These are phyloP conservation scores for Pleomassaria siparia DNA, from an alignment of 2,329 filamentous ascomycete genomes.

Conservation along the genomic window DNA sequence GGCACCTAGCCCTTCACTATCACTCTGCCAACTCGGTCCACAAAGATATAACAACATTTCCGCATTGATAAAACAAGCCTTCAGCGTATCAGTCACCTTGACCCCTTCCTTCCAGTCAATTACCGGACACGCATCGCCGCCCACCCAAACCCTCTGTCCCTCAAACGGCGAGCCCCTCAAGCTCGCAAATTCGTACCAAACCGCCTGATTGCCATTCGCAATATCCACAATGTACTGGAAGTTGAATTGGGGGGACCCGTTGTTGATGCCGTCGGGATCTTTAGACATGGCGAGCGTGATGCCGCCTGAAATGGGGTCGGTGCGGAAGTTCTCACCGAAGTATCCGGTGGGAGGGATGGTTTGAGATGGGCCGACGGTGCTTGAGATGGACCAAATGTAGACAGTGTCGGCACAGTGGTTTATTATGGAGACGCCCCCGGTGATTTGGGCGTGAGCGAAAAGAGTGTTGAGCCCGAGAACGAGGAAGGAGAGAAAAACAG, in stretches of 20 bases:
- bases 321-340: background rate
- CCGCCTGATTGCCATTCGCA: constrained; percentile 7
- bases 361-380: background rate
- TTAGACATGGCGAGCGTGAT: constrained; percentile 29
- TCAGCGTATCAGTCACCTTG: background rate
- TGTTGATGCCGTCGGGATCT: constrained; percentile 20
- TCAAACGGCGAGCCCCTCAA: constrained; percentile 17
- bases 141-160: background rate
- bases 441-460: background rate
- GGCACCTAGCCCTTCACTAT: background rate
- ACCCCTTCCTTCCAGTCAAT: background rate
- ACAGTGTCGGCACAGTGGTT: background rate
- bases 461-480: background rate
- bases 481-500: background rate
- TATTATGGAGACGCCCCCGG: background rate
- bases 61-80: background rate
- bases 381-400: background rate
- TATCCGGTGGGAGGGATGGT: background rate
- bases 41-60: background rate
- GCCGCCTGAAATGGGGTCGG: constrained; percentile 7
- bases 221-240: constrained; percentile 27
- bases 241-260: constrained; percentile 20
- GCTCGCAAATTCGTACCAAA: constrained; percentile 20
- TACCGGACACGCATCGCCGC: background rate
- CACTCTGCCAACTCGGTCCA: background rate